Evolutionary conservation across 1,284 basidiomycete genomes (phyloP).

Genomic region (Takashimella koratensis): DNA sequence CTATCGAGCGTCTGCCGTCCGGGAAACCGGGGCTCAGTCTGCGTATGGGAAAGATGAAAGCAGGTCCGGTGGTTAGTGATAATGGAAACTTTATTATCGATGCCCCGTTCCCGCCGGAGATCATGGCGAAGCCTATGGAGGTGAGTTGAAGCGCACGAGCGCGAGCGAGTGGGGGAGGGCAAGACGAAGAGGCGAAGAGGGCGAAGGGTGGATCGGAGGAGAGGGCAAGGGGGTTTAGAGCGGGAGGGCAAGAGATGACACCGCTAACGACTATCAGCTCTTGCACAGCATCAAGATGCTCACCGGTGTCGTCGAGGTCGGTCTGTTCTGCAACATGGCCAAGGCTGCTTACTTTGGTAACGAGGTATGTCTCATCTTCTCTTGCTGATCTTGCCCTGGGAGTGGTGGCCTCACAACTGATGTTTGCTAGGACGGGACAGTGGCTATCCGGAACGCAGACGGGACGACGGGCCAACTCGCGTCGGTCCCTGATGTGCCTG

Average conservation of each 20-base stretch:
- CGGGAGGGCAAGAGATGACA: no score
- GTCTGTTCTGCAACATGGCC: conserved; percentile 90
- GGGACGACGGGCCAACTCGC: conserved; percentile 42
- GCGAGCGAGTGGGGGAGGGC: no score
- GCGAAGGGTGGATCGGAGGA: conserved; percentile 46
- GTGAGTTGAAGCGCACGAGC: no score
- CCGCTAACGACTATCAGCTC: no score
- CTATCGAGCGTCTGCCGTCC: conserved; percentile 18
- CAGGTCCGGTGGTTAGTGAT: conserved; percentile 87
- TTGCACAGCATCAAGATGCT: conserved; percentile 75
- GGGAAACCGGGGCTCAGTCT: conserved; percentile 59
- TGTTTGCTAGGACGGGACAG: conserved; percentile 46
- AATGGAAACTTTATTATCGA: conserved; percentile 96
- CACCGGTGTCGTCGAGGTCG: conserved; percentile 96
- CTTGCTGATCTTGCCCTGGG: neutral
- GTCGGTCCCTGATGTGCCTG: conserved; percentile 35
- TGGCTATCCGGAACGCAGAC: conserved; percentile 43
- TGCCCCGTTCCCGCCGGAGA: conserved; percentile 70
- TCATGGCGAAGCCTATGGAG: conserved; percentile 65
- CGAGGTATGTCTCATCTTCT: conserved; percentile 54
- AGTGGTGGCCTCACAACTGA: neutral
- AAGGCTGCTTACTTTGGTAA: conserved; percentile 97
- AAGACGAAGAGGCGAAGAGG: no score
- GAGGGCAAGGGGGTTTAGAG: conserved; percentile 60
- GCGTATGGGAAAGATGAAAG: conserved; percentile 65